Evolutionary conservation across 192 early-diverging fungal genomes (phyloP), one percentile per base, ranked within the genome.

Genomic region (Allomyces arbusculus): DNA sequence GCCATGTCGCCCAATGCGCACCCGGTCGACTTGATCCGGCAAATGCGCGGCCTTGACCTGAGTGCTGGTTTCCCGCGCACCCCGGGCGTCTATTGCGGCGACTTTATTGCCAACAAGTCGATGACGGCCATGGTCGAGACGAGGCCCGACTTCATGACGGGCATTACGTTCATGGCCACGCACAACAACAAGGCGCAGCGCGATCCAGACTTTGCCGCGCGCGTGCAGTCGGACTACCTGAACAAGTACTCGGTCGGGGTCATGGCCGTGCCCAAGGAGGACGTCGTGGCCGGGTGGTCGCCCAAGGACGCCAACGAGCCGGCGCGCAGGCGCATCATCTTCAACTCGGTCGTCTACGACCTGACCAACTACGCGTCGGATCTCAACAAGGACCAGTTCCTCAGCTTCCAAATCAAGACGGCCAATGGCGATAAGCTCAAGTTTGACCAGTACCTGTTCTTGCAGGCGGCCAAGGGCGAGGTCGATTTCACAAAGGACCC

Each of bases 271-370:
- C 20, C 50, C 12, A 58, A 58, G 50, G 50, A 14, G 20, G 50
- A 58, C 50, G 50, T 58, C 3, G 50, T 20, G 50, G 20, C 50
- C 16, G 12, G 4, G 50, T 58, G 50, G 50, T 20, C 12, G 16
- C 50, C 50, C 16, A 58, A 58, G 20, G 20, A 58, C 50, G 20
- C 4, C 16, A 58, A 58, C 50, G 50, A 58, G 16, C 12, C 20
- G 16, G 70, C 66, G 58, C 82, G 69, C 44, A 70, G 61, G 61
- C 82, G 79, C 72, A 85, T 84, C 63, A 85, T 89, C 28, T 71
- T 89, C 61, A 76, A 87, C 65, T 76, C 79, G 66, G 78, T 86
- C 65, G 79, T 91, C 28, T 91, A 82, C 64, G 89, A 91, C 66
- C 65, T 91, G 61, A 81, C 87, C 12, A 69, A 67, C 33, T 91